phyloP scores from a whole-genome alignment of 2,329 filamentous ascomycete genomes.

The Clonostachys rhizophaga region DNA sequence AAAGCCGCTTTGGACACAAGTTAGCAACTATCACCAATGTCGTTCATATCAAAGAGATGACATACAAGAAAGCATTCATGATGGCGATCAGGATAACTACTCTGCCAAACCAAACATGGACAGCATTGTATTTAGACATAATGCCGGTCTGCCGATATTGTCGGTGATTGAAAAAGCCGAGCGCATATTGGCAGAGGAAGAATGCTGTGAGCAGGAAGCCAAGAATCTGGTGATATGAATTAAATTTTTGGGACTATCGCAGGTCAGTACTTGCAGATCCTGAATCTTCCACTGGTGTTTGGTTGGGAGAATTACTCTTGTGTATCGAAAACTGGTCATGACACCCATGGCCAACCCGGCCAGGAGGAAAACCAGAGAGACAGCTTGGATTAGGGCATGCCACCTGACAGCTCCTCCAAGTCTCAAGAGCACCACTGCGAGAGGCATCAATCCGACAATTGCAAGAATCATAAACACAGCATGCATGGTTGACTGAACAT shows the following conservation, averaged over 20 bases:
- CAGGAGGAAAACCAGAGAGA: slow-evolving; percentile 42
- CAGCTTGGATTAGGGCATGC: slow-evolving; percentile 48
- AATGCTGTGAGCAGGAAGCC: slow-evolving; percentile 49
- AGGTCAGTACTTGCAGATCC: neutral
- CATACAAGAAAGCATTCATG: slow-evolving; percentile 53
- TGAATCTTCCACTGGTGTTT: neutral
- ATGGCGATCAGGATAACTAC: slow-evolving; percentile 46
- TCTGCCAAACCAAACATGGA: slow-evolving; percentile 55
- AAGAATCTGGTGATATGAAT: slow-evolving; percentile 52
- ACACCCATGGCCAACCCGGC: slow-evolving; percentile 48
- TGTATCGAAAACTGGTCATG: slow-evolving; percentile 45
- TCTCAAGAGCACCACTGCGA: slow-evolving; percentile 49
- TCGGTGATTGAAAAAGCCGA: slow-evolving; percentile 53
- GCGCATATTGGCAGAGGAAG: slow-evolving; percentile 44
- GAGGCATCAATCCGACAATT: slow-evolving; percentile 50
- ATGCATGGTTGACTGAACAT: slow-evolving; percentile 32
- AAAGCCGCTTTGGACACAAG: slow-evolving; percentile 40
- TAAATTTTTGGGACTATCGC: slow-evolving; percentile 44
- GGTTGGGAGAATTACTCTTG: slow-evolving; percentile 39
- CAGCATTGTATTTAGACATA: slow-evolving; percentile 42
- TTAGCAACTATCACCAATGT: neutral
- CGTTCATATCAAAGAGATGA: slow-evolving; percentile 3
- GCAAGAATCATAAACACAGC: slow-evolving; percentile 49
- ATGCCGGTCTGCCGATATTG: slow-evolving; percentile 43
- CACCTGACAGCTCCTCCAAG: slow-evolving; percentile 45